Evolutionary conservation across 2,329 filamentous ascomycete genomes (phyloP), one percentile per base, ranked within the genome.

Genomic region (Leptographium radiaticola): DNA sequence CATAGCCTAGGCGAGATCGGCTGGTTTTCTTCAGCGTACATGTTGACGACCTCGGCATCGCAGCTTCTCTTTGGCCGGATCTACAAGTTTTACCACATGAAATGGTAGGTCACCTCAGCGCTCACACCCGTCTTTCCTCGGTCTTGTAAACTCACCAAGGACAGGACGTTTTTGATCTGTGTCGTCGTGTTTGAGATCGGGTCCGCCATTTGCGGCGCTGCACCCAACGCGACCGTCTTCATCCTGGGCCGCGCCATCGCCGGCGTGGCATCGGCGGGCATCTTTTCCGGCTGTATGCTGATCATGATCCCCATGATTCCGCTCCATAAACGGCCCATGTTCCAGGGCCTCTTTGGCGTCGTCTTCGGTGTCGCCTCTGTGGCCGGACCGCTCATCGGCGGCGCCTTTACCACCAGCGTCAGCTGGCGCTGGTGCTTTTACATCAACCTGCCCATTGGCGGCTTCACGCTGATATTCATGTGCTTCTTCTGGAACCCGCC

Each of bases 21-120:
- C 51, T 84, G 80, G 80, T 83, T 83, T 63, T 79, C 76, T 6
- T 78, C 76, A 40, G 73, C 77, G 1, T 81, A 81, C 62, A 76
- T 82, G 70, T 67, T 83, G 58, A 80, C 79, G 13, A 77, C 76
- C 2, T 73, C 76, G 8, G 75, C 75, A n/a, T 74, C 71, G 18
- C 74, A 78, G 59, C 67, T 77, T 4, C 61, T 78, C 10, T 79
- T 75, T 60, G 76, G 77, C 8, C 69, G 75, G 42, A 69, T 80
- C 42, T 80, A 77, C 62, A 73, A 71, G 57, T 76, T 76, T 58
- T 80, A 77, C 59, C 69, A 73, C 54, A 66, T 75, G 57, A 74
- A 76, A 55, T 70, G 66, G 67, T 75, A 58, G 60, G 57, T 34
- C 46, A 40, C 36, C 36, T 49, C n/a, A 39, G 47, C 16, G 31